A percentile compares a stretch with the other conserved stretches of the same genome.
Evolutionary conservation across 805 yeast species (phyloP).

Genomic region (Saturnispora dispora): DNA sequence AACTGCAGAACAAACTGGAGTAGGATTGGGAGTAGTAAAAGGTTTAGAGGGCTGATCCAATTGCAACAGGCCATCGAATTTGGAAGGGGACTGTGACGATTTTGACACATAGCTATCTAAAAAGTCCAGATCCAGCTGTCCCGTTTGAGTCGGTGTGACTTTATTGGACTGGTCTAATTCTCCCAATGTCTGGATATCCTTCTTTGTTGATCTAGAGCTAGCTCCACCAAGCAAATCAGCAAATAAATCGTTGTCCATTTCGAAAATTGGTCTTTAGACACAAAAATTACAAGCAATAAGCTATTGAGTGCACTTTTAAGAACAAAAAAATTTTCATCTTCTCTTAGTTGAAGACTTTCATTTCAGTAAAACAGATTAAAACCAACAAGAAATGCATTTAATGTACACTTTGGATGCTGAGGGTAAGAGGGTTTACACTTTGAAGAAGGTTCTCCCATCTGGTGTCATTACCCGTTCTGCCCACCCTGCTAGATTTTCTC

Average conservation of each 20-base stretch:
- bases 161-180: background rate
- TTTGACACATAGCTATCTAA: constrained; percentile 11
- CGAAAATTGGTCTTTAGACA: background rate
- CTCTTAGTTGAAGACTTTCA: background rate
- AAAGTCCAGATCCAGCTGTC: constrained; percentile 28
- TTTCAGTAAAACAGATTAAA: background rate
- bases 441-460: constrained; percentile 65
- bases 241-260: constrained; percentile 29
- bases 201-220: constrained; percentile 13
- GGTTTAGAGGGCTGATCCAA: background rate
- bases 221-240: constrained; percentile 32
- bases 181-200: background rate
- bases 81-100: background rate
- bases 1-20: background rate
- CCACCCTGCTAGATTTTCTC: constrained; percentile 99
- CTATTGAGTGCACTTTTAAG: background rate
- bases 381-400: constrained; percentile 64
- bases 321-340: constrained; percentile 7
- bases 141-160: constrained; percentile 6
- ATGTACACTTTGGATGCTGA: constrained; percentile 95
- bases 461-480: constrained; percentile 98
- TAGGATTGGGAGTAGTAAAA: background rate
- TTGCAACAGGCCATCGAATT: background rate
- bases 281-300: background rate
- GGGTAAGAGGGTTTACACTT: constrained; percentile 93